Evolutionary conservation across 257 asterid species (phyloP).

Genomic region (Cruciata laevipes): DNA sequence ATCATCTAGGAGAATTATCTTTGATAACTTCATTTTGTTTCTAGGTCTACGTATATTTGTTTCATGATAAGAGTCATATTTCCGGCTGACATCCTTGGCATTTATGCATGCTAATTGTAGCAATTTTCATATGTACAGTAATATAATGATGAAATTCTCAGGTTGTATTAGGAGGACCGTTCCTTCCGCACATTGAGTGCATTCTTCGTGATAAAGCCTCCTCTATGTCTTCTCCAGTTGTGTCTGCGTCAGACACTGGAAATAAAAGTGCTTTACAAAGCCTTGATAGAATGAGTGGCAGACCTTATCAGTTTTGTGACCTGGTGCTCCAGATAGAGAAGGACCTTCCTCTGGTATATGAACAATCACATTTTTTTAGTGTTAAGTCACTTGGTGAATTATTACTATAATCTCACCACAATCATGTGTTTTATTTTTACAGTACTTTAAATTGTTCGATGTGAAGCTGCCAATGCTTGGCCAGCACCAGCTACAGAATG

Average conservation of each 20-base stretch:
- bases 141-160: slow-evolving; percentile 27
- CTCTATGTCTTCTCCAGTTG: slow-evolving; percentile 61
- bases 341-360: slow-evolving; percentile 55
- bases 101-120: background rate
- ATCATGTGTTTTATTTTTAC: slow-evolving; percentile 8
- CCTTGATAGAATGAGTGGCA: slow-evolving; percentile 33
- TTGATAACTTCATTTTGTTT: background rate
- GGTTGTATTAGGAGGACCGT: slow-evolving; percentile 94
- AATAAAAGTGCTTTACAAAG: slow-evolving; percentile 59
- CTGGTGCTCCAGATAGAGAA: slow-evolving; percentile 49
- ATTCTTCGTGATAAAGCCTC: slow-evolving; percentile 71
- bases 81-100: background rate
- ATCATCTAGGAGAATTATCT: background rate
- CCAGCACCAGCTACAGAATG: slow-evolving; percentile 85
- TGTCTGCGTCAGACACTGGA: slow-evolving; percentile 75
- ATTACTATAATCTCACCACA: background rate
- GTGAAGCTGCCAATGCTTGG: slow-evolving; percentile 73
- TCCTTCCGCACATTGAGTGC: slow-evolving; percentile 72
- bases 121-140: no score
- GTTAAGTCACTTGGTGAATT: background rate
- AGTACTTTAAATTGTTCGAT: slow-evolving; percentile 61
- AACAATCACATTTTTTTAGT: slow-evolving; percentile 1
- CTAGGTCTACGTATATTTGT: background rate
- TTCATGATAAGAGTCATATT: background rate
- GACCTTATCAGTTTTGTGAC: slow-evolving; percentile 67